Conservation (phyloP, 352 stramenopile genomes). For the Phytophthora palmivora region DNA sequence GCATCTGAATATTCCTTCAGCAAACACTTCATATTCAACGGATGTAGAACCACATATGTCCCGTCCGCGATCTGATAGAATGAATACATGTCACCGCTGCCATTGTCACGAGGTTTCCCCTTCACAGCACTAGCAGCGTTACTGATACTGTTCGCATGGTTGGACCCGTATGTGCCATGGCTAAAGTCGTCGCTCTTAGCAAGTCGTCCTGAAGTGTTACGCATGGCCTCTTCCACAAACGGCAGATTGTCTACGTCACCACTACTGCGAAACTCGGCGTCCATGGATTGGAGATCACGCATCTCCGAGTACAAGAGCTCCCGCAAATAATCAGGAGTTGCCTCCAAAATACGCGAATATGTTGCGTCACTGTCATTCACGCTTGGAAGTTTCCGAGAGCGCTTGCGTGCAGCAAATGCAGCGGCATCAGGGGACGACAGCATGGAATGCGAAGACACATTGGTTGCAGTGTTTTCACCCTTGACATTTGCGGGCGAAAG, state of each 20-base stretch:
- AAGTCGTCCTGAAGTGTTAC: conserved; percentile 67
- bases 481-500: conserved; percentile 17
- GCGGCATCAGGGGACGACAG: conserved; percentile 20
- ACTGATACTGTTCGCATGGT: conserved; percentile 1
- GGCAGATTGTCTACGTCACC: conserved; percentile 79
- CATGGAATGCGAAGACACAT: conserved; percentile 5
- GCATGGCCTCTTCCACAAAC: conserved; percentile 85
- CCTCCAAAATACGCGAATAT: conserved; percentile 79
- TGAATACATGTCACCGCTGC: conserved; percentile 58
- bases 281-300: conserved; percentile 72
- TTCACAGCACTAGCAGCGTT: conserved; percentile 6
- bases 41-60: conserved; percentile 90
- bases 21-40: conserved; percentile 91
- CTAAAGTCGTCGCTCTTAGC: conserved; percentile 32
- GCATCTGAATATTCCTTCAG: conserved; percentile 71
- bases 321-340: conserved; percentile 68
- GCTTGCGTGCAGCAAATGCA: conserved; percentile 45
- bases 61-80: conserved; percentile 90
- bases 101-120: conserved; percentile 16
- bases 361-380: conserved; percentile 71
- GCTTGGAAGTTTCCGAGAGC: conserved; percentile 56
- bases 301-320: conserved; percentile 71
- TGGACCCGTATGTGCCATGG: conserved; percentile 18
- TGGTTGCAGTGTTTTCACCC: conserved; percentile 1
- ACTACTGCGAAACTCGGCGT: conserved; percentile 73